Percentiles rank a stretch among this genome's conserved stretches.
Conservation (phyloP, 352 stramenopile species). For the Pythium dissotocum region DNA sequence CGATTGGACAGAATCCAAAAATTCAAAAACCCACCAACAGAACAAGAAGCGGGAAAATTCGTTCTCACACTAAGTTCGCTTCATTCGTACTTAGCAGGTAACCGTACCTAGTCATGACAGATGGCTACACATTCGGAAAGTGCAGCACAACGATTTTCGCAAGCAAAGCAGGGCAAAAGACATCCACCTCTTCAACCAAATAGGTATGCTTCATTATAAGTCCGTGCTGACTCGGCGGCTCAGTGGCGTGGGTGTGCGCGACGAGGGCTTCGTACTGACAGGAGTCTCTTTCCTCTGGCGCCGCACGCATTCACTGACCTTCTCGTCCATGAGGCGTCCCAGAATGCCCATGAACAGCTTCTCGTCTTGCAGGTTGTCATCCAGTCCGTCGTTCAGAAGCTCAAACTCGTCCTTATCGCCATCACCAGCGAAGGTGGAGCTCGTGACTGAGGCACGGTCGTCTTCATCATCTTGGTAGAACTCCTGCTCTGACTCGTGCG, state of each 20-base stretch:
- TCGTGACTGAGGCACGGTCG: constrained; percentile 27
- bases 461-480: constrained; percentile 23
- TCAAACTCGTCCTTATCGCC: constrained; percentile 78
- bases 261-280: background rate
- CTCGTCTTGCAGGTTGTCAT: constrained; percentile 64
- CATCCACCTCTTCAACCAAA: background rate
- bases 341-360: constrained; percentile 75
- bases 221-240: background rate
- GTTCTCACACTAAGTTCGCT: constrained; percentile 4
- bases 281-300: constrained; percentile 10
- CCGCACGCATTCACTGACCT: constrained; percentile 40
- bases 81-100: background rate
- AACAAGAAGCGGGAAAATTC: constrained; percentile 1
- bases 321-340: constrained; percentile 63
- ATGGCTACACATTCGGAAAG: constrained; percentile 1
- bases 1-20: constrained; percentile 24
- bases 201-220: background rate
- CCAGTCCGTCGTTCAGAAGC: constrained; percentile 57
- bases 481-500: constrained; percentile 25
- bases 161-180: too few relatives aligned
- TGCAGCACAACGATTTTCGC: background rate
- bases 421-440: constrained; percentile 31
- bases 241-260: background rate
- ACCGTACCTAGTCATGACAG: background rate
- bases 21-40: constrained; percentile 22